Conservation (phyloP, 495 filamentous ascomycete genomes). For the Elasticomyces elasticus region DNA sequence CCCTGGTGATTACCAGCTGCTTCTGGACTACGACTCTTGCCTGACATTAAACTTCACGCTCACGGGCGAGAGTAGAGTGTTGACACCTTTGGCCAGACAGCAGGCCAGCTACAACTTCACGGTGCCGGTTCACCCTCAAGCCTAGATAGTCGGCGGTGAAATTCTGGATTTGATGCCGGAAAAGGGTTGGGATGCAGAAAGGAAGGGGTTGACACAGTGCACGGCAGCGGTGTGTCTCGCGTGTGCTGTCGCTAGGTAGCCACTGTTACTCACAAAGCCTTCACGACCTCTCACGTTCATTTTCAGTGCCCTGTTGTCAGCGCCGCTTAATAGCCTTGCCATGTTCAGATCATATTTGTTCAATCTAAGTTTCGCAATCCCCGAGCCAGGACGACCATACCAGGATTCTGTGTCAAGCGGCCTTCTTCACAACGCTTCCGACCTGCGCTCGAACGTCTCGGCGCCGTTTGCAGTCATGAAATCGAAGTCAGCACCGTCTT, state of each 20-base stretch:
- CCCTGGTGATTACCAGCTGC: constrained; percentile 52
- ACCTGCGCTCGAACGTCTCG: not conserved
- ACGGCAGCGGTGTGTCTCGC: too few relatives aligned
- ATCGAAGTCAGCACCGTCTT: constrained; percentile 55
- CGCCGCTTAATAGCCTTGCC: too few relatives aligned
- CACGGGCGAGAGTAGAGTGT: constrained; percentile 33
- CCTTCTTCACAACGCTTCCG: not conserved
- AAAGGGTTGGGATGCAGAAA: too few relatives aligned
- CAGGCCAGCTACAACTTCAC: constrained; percentile 12
- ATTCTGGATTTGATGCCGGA: not conserved
- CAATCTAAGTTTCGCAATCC: too few relatives aligned
- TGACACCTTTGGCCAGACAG: constrained; percentile 21
- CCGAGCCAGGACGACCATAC: too few relatives aligned
- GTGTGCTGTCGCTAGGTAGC: too few relatives aligned
- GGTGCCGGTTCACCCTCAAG: constrained; percentile 15
- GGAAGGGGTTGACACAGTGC: too few relatives aligned
- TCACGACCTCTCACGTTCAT: too few relatives aligned
- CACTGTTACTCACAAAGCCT: too few relatives aligned
- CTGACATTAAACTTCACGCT: constrained; percentile 35
- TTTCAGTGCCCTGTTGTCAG: too few relatives aligned
- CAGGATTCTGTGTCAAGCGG: too few relatives aligned
- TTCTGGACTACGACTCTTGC: constrained; percentile 40
- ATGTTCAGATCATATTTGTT: too few relatives aligned
- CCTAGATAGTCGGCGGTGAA: not conserved
- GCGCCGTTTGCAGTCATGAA: constrained; percentile 46